These are phyloP conservation scores for Phialocephala sp. DNA, from an alignment of 2,329 filamentous ascomycete genomes.

Conservation along the genomic window DNA sequence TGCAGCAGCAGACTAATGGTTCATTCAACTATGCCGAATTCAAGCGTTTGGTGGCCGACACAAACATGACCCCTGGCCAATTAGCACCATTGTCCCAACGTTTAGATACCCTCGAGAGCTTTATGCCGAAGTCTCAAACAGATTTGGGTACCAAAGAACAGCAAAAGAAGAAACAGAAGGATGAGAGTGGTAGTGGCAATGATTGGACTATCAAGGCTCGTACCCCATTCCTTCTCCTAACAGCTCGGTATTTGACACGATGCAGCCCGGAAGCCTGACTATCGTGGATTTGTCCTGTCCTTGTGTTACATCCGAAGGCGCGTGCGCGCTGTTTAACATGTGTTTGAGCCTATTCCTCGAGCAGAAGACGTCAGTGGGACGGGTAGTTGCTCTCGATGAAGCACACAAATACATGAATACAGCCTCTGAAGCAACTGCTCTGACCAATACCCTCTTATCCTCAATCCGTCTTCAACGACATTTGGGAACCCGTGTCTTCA, in stretches of 20 bases:
- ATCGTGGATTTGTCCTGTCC: constrained; percentile 78
- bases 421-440: constrained; percentile 56
- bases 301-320: constrained; percentile 68
- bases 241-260: constrained; percentile 55
- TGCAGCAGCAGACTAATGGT: constrained; percentile 40
- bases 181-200: constrained; percentile 20
- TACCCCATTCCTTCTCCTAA: not conserved
- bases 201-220: constrained; percentile 36
- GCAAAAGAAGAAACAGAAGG: constrained; percentile 5
- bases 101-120: constrained; percentile 67
- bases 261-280: constrained; percentile 58
- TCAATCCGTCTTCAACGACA: constrained; percentile 76
- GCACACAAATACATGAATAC: constrained; percentile 79
- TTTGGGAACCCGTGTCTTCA: constrained; percentile 67
- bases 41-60: constrained; percentile 42
- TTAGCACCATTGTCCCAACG: constrained; percentile 61
- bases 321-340: constrained; percentile 76
- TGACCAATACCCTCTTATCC: constrained; percentile 67
- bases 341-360: constrained; percentile 71
- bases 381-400: constrained; percentile 75
- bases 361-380: constrained; percentile 53
- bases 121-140: constrained; percentile 52
- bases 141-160: not conserved
- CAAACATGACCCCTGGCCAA: constrained; percentile 56
- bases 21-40: constrained; percentile 54